Base-by-base conservation (phyloP, 495 filamentous ascomycete genomes). In the Hypoxylon fuscum region DNA sequence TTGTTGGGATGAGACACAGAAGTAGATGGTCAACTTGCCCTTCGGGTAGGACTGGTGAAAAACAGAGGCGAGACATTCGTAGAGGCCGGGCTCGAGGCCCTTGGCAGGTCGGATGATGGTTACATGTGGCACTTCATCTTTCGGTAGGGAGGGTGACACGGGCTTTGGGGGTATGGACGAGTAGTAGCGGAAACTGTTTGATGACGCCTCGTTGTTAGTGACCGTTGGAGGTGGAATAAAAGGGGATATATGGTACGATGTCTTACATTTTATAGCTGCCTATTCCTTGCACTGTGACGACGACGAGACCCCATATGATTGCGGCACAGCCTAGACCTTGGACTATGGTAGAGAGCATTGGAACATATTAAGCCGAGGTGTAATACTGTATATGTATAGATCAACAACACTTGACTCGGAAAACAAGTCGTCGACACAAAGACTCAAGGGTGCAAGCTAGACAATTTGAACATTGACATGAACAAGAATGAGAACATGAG, bases 41-140 rank as follows among this genome's bases (percentile, higher is more conserved):
- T 67, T 76, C 0, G 93, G 92, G 69, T 98, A 99, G 41, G 82
- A 81, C 59, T 96, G 92, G 20, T 80, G 85, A 76, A 97, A 96
- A 15, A 90, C 92, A 12, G 94, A 88, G n/a, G 91, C 88, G 32
- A 99, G 88, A 59, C 95, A 97, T 62, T 95, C 90, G 77, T 96
- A 96, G 21, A 98, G 87, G 66, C 88, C 83, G 1, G 90, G 88
- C 68, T 99, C 96, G 38, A 96, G 83, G 55, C 94, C 96, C 76
- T 97, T 97, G 53, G 96, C 86, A 0, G 96, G 96, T 3, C 96
- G 90, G 58, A 99, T 92, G 55, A 96, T 85, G 25, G 93, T 97
- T 66, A 98, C 81, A 76, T 93, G 90, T n/a, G 92, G 92, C 11
- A 87, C 72, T 43, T 83, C 72, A 46, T 80, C 63, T 15, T 72